Evolutionary conservation across 2,329 filamentous ascomycete genomes (phyloP), one percentile per base, ranked within the genome.

Genomic region (Ramichloridium luteum): DNA sequence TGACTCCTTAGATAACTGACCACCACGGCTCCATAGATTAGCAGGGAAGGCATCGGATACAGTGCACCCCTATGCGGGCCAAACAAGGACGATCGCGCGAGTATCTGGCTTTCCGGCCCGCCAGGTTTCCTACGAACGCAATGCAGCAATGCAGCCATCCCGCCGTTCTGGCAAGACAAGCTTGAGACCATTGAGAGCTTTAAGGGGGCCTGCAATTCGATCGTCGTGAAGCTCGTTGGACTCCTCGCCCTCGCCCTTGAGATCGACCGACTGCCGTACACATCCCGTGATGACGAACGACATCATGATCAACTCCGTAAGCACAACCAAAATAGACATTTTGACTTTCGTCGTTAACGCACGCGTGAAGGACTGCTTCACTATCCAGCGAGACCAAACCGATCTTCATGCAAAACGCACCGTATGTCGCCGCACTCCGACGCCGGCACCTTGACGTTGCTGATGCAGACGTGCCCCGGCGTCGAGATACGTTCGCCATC

Each of bases 11-110:
- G n/a, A 40, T 47, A 31, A 46, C 43, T 13, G 15, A 26, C 13
- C 26, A 34, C 10, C 38, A 33, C 14, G 37, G n/a, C n/a, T n/a
- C n/a, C n/a, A n/a, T n/a, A n/a, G n/a, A n/a, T n/a, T n/a, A n/a
- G n/a, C n/a, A n/a, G n/a, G n/a, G n/a, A n/a, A n/a, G n/a, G n/a
- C n/a, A n/a, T 45, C 4, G 44, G 44, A 11, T 47, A 46, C 31
- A 36, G 33, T 16, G 39, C 32, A 9, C 26, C 39, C 10, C 35
- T 46, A 10, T 31, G 35, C 29, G 44, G 45, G 27, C 18, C 34
- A 3, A 33, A 26, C 14, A 46, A 45, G 25, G 44, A 46, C 34
- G 44, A 46, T 31, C 43, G 45, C 27, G 42, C 43, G 29, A 44
- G 40, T 13, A 43, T 47, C 31, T 46, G 44, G 43, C 38, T 46